Conservation (phyloP, 2,329 filamentous ascomycete species). For the Claviceps spartinae region DNA sequence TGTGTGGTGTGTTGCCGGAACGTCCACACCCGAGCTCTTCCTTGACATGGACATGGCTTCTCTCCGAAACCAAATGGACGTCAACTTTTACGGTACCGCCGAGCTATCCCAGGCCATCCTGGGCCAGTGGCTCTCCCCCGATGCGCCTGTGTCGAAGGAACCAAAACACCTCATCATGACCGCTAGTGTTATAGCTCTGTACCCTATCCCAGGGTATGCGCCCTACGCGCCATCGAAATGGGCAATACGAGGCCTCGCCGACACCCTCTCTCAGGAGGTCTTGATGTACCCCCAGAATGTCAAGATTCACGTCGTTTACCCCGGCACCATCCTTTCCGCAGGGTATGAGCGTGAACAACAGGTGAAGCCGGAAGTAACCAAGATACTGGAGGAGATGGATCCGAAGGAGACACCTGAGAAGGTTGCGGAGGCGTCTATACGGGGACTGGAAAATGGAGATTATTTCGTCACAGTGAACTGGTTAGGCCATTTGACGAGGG, state of each 20-base stretch:
- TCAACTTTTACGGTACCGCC: conserved; percentile 78
- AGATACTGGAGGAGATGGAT: conserved; percentile 70
- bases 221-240: conserved; percentile 77
- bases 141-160: conserved; percentile 27
- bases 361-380: conserved; percentile 69
- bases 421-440: conserved; percentile 57
- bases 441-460: conserved; percentile 65
- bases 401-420: conserved; percentile 63
- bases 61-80: conserved; percentile 70
- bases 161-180: conserved; percentile 81
- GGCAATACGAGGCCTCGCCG: conserved; percentile 69
- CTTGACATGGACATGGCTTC: conserved; percentile 55
- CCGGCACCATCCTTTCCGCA: conserved; percentile 67
- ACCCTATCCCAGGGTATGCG: conserved; percentile 66
- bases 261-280: conserved; percentile 72
- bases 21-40: conserved; percentile 62
- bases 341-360: conserved; percentile 64
- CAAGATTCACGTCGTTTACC: conserved; percentile 68
- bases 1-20: conserved; percentile 82
- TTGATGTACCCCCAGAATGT: conserved; percentile 76
- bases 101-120: conserved; percentile 77
- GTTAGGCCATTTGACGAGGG: conserved; percentile 60
- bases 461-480: conserved; percentile 67
- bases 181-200: conserved; percentile 60
- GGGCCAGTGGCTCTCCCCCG: conserved; percentile 54